Percentiles rank a stretch among this genome's conserved stretches.
Evolutionary conservation across 495 filamentous ascomycete species (phyloP).

Genomic region (Podospora pseudopauciseta): DNA sequence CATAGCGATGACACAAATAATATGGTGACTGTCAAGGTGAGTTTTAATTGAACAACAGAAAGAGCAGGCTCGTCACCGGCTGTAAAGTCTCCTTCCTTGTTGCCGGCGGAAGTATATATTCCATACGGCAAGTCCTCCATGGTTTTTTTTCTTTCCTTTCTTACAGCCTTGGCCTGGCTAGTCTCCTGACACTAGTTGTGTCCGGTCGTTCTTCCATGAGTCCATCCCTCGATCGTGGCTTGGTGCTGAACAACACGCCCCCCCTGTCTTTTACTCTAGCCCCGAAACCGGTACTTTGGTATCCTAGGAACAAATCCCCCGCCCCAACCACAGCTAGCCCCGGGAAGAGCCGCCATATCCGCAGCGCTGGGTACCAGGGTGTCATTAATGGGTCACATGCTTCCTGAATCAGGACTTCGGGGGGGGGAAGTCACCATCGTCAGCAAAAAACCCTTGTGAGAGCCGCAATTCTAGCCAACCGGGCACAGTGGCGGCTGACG

Average conservation of each 20-base stretch:
- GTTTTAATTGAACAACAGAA: too few relatives aligned
- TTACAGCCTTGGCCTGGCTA: not conserved
- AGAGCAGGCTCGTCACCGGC: not conserved
- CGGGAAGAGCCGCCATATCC: constrained; percentile 6
- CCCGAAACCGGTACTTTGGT: not conserved
- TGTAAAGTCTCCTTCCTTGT: not conserved
- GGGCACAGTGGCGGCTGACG: not conserved
- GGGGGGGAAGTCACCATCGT: not conserved
- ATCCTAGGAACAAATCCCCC: not conserved
- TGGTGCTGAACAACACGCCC: not conserved
- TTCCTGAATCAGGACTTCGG: not conserved
- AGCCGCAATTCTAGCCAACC: not conserved
- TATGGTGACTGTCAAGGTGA: too few relatives aligned
- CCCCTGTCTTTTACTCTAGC: not conserved
- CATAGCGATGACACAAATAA: not conserved
- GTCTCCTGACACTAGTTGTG: not conserved
- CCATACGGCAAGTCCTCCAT: not conserved
- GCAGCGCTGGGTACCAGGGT: not conserved
- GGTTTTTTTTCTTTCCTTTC: not conserved
- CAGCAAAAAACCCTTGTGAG: not conserved
- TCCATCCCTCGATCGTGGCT: not conserved
- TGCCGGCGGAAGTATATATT: not conserved
- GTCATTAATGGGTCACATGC: not conserved
- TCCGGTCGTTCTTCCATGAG: not conserved
- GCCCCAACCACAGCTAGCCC: not conserved